Conservation (phyloP, 352 stramenopile species). For the Phytophthora rubi region DNA sequence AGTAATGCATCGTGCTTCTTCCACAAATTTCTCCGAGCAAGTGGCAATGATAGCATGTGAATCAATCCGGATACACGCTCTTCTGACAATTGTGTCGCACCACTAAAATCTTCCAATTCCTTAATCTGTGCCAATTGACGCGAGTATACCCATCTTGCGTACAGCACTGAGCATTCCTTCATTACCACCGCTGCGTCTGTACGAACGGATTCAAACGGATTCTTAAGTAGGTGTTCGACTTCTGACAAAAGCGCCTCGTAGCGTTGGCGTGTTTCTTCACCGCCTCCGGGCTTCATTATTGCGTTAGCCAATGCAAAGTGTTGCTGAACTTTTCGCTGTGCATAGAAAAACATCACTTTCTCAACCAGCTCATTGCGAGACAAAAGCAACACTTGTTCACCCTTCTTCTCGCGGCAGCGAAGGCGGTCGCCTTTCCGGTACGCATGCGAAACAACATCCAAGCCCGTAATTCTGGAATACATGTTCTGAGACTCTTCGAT, state of each 20-base stretch:
- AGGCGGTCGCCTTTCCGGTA: constrained; percentile 34
- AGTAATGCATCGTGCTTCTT: constrained; percentile 48
- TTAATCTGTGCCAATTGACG: constrained; percentile 52
- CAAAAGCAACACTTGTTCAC: constrained; percentile 41
- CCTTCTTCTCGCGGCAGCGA: constrained; percentile 6
- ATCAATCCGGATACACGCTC: constrained; percentile 44
- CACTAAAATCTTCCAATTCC: constrained; percentile 46
- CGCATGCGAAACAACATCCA: constrained; percentile 58
- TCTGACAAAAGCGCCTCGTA: constrained; percentile 58
- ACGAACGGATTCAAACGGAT: constrained; percentile 64
- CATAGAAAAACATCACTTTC: constrained; percentile 66
- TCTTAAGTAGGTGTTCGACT: constrained; percentile 58
- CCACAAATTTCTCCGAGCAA: constrained; percentile 57
- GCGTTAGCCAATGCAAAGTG: constrained; percentile 64
- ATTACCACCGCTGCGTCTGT: constrained; percentile 48
- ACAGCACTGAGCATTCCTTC: constrained; percentile 59
- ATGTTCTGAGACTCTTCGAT: constrained; percentile 58
- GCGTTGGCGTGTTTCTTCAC: constrained; percentile 23
- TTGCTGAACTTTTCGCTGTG: constrained; percentile 62
- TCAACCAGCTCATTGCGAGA: constrained; percentile 80
- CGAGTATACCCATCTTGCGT: constrained; percentile 58
- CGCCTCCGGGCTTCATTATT: constrained; percentile 38
- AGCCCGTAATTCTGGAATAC: constrained; percentile 56
- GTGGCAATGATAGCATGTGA: constrained; percentile 48
- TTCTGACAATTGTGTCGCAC: constrained; percentile 46